Percentiles rank a stretch among this genome's conserved stretches.
Evolutionary conservation across 352 stramenopile genomes (phyloP).

Genomic region (Phytophthora fragariaefolia): DNA sequence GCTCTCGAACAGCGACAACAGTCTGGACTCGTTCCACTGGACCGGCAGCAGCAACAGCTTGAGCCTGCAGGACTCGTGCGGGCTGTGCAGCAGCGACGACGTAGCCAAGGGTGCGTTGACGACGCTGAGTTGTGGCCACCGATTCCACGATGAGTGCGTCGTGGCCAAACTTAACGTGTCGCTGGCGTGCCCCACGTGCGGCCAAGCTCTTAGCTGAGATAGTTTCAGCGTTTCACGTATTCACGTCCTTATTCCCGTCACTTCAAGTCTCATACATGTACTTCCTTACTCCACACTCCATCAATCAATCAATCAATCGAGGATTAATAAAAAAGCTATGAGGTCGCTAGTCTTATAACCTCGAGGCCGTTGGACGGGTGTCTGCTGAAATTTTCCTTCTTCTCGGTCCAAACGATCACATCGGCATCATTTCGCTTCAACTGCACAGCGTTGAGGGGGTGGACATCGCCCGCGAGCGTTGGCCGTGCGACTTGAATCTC

Average conservation of each 20-base stretch:
- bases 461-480: slow-evolving; percentile 5
- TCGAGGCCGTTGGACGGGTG: no score
- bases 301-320: neutral
- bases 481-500: slow-evolving; percentile 13
- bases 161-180: slow-evolving; percentile 62
- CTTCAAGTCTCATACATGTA: slow-evolving; percentile 6
- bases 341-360: neutral
- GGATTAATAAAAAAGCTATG: no score
- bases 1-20: slow-evolving; percentile 34
- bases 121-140: slow-evolving; percentile 57
- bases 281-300: neutral
- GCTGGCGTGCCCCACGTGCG: slow-evolving; percentile 51
- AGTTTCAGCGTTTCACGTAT: neutral
- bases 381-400: neutral
- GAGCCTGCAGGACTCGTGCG: slow-evolving; percentile 25
- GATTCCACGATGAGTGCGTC: slow-evolving; percentile 77
- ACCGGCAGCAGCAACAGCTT: slow-evolving; percentile 40
- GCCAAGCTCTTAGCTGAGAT: slow-evolving; percentile 25
- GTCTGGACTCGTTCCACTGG: slow-evolving; percentile 43
- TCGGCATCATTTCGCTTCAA: neutral
- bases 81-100: slow-evolving; percentile 33
- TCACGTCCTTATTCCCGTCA: slow-evolving; percentile 9
- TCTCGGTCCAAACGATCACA: neutral
- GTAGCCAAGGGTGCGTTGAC: slow-evolving; percentile 36
- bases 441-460: slow-evolving; percentile 2